Conservation (phyloP, 257 asterid genomes). For the Mentha longifolia region DNA sequence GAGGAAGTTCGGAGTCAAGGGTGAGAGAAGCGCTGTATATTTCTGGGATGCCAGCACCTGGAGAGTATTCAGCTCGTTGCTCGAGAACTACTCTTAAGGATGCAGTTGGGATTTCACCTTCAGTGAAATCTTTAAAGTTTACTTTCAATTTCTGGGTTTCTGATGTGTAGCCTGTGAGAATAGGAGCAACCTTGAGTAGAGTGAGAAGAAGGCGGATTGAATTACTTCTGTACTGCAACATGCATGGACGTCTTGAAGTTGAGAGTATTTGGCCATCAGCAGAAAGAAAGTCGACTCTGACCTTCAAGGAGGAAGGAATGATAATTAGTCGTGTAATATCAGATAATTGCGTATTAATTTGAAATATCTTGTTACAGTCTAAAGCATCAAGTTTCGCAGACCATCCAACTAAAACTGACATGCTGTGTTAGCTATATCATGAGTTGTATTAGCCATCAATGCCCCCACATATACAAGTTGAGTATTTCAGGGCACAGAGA, state of each 20-base stretch:
- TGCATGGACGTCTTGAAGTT: slow-evolving; percentile 68
- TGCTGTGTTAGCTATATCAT: too few species aligned
- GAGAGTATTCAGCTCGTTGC: slow-evolving; percentile 73
- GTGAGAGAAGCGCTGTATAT: slow-evolving; percentile 64
- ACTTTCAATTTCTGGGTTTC: slow-evolving; percentile 74
- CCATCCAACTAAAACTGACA: too few species aligned
- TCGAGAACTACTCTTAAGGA: slow-evolving; percentile 68
- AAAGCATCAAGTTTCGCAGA: too few species aligned
- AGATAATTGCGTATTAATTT: not conserved
- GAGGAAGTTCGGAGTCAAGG: slow-evolving; percentile 79
- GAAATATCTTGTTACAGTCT: not conserved
- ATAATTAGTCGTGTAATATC: slow-evolving; percentile 10
- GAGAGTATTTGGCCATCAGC: slow-evolving; percentile 59
- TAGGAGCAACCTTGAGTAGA: slow-evolving; percentile 67
- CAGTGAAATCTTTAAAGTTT: slow-evolving; percentile 55
- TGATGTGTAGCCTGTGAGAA: slow-evolving; percentile 68
- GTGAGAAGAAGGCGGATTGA: slow-evolving; percentile 72
- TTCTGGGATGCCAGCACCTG: slow-evolving; percentile 83
- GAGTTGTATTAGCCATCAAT: too few species aligned
- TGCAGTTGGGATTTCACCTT: slow-evolving; percentile 72
- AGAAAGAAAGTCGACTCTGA: slow-evolving; percentile 73
- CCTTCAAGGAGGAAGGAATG: slow-evolving; percentile 47
- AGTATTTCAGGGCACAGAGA: too few species aligned
- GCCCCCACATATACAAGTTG: too few species aligned
- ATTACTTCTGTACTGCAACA: slow-evolving; percentile 72